These are phyloP conservation scores for Eucalyptus pumila DNA, from an alignment of 345 rosid genomes.

Conservation along the genomic window DNA sequence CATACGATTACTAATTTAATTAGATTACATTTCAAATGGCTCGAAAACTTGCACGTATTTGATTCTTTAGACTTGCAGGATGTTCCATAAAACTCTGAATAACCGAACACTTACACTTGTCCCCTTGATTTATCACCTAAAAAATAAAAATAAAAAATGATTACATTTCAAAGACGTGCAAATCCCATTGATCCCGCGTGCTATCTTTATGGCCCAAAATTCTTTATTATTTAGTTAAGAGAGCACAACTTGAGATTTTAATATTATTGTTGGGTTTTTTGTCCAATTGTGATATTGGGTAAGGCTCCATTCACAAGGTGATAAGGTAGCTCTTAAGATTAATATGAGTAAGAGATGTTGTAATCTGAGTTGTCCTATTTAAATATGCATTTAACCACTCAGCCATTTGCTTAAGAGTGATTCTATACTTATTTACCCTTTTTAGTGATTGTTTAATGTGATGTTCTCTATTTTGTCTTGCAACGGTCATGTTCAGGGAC, in stretches of 20 bases:
- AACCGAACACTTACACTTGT: background rate
- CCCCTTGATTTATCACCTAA: background rate
- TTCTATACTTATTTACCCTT: background rate
- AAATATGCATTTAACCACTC: background rate
- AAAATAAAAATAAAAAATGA: background rate
- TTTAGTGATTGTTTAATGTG: background rate
- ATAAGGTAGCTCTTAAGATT: background rate
- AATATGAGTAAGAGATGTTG: background rate
- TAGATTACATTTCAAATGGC: background rate
- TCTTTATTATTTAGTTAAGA: background rate
- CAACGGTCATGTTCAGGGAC: background rate
- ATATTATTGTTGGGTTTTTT: background rate
- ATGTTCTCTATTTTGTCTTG: background rate
- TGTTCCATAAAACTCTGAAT: background rate
- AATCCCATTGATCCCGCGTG: background rate
- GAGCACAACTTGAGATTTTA: background rate
- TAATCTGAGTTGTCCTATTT: background rate
- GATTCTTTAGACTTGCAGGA: background rate
- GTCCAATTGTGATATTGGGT: background rate
- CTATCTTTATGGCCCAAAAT: background rate
- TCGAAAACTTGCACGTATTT: background rate
- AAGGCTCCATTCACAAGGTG: background rate
- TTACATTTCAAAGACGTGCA: background rate
- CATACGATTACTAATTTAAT: background rate
- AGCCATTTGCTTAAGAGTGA: background rate